Evolutionary conservation across 1,284 basidiomycete species (phyloP), one percentile per base, ranked within the genome.

Genomic region (Lentinula novae-zelandiae): DNA sequence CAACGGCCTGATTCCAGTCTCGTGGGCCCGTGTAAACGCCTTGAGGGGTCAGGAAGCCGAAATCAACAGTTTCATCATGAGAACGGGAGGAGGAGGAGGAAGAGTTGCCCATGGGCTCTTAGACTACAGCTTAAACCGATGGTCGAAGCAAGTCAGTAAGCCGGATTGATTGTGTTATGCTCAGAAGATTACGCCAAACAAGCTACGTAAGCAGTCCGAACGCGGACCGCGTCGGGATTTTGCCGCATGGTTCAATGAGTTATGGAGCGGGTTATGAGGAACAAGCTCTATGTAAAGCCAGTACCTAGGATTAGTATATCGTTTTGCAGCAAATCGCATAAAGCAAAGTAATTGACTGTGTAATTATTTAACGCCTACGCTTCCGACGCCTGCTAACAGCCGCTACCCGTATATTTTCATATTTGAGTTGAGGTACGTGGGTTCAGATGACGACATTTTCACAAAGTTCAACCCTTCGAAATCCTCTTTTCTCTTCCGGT

Each of bases 1-100:
- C 95, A 63, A 93, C 78, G 62, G 85, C 75, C 68, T 96, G 92
- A 71, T 93, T 92, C 87, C 95, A 99, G 75, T 98, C 96, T 71
- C 86, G 83, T 42, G 84, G 78, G 46, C 92, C 92, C 10, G 92
- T 90, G 76, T 97, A 96, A 60, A 96, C 87, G 70, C 94, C 94
- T 71, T 96, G 93, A 1, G 96, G 95, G 50, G 85, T 78, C 56
- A 98, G 84, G 72, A 84, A 82, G 60, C 96, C 96, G 66, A 87
- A 84, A 80, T 96, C 86, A 73, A 90, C 83, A 62, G 87, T 78
- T 69, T 92, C 89, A 67, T 93, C 89, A 64, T 90, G 85, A 68
- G 86, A 85, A 60, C 85, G 82, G 61, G 84, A 83, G 49, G 85
- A 82, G 38, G 89, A 89, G 48, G 90, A 90, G 63, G 85, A 80